These are phyloP conservation scores for Cicer yamashitae DNA, from an alignment of 306 rosid genomes.

Conservation along the genomic window DNA sequence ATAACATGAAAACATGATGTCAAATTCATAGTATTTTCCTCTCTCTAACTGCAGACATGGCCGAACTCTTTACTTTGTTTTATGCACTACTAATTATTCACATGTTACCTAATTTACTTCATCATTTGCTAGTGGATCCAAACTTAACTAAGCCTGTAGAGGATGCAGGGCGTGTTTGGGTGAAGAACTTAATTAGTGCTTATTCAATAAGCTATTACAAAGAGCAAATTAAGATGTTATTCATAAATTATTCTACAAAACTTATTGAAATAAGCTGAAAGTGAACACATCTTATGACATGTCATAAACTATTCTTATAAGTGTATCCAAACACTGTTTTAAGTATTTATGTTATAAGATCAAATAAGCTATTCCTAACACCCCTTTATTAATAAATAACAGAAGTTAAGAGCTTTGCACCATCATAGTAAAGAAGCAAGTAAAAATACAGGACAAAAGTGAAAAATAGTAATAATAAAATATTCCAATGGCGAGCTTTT, in stretches of 20 bases:
- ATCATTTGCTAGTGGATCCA: slow-evolving; percentile 12
- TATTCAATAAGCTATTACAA: not conserved
- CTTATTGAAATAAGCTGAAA: not conserved
- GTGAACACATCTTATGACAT: not conserved
- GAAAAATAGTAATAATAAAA: not conserved
- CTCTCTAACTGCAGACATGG: not conserved
- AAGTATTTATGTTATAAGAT: not conserved
- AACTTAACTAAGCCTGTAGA: not conserved
- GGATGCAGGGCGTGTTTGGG: not conserved
- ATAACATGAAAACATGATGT: too few species aligned
- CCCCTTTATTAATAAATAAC: slow-evolving; percentile 3
- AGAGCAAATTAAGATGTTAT: not conserved
- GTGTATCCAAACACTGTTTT: not conserved
- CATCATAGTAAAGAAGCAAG: not conserved
- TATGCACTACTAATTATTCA: not conserved
- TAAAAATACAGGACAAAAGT: slow-evolving; percentile 16
- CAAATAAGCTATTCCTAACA: not conserved
- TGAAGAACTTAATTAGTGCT: not conserved
- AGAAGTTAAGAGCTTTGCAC: slow-evolving; percentile 29
- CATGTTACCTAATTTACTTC: slow-evolving; percentile 6
- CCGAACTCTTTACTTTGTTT: not conserved
- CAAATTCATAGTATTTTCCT: not conserved
- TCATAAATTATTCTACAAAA: not conserved
- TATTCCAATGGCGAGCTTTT: slow-evolving; percentile 14
- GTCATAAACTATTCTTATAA: not conserved